A percentile compares a stretch with the other conserved stretches of the same genome.
These are phyloP conservation scores for Ophiocordyceps camponoti-rufipedis DNA, from an alignment of 2,329 filamentous ascomycete species.

Conservation along the genomic window DNA sequence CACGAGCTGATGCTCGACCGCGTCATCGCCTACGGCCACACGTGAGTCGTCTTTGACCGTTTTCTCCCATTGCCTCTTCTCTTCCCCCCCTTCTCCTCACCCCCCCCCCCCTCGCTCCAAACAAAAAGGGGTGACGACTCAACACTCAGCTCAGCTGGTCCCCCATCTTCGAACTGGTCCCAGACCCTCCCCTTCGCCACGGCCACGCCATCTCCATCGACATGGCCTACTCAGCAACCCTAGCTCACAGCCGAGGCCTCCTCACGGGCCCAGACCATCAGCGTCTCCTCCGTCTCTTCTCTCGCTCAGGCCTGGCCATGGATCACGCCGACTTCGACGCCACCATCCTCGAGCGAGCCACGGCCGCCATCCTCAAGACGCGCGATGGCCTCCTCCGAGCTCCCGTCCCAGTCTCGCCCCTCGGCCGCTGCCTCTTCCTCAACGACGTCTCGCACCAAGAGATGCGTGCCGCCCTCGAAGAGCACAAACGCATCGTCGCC, in stretches of 20 bases:
- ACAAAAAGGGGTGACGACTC: not conserved
- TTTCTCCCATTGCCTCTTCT: not conserved
- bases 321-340: constrained; percentile 52
- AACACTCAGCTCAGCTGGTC: constrained; percentile 34
- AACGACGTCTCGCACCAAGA: constrained; percentile 47
- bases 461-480: constrained; percentile 38
- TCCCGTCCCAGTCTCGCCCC: constrained; percentile 44
- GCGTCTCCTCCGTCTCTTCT: constrained; percentile 48
- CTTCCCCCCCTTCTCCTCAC: not conserved
- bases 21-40: constrained; percentile 59
- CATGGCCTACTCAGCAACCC: constrained; percentile 57
- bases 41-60: constrained; percentile 19
- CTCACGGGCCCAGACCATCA: constrained; percentile 41
- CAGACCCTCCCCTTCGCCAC: constrained; percentile 49
- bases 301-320: constrained; percentile 51
- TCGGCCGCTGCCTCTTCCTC: constrained; percentile 49
- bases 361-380: constrained; percentile 51
- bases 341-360: constrained; percentile 44
- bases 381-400: constrained; percentile 50
- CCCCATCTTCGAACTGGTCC: constrained; percentile 51
- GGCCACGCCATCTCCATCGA: constrained; percentile 60
- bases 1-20: constrained; percentile 56
- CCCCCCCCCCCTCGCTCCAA: not conserved
- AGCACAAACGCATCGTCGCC: constrained; percentile 47
- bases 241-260: constrained; percentile 44